A percentile compares a stretch with the other conserved stretches of the same genome.
phyloP scores from a whole-genome alignment of 805 yeast species.

The Clavispora asparagi region DNA sequence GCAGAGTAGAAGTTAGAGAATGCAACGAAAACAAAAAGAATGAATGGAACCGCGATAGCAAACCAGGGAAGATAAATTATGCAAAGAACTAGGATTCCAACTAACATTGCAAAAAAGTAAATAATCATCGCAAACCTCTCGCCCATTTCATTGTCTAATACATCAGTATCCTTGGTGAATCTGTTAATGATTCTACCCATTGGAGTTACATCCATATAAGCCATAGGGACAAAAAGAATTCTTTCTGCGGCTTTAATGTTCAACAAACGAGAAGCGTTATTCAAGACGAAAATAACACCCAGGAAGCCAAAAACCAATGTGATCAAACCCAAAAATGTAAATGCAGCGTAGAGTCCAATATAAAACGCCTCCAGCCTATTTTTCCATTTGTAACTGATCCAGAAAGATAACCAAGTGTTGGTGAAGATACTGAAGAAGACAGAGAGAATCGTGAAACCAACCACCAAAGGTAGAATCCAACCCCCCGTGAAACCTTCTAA shows the following conservation, averaged over 20 bases:
- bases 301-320: slow-evolving; percentile 6
- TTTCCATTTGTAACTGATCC: slow-evolving; percentile 14
- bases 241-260: slow-evolving; percentile 12
- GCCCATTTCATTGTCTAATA: slow-evolving; percentile 20
- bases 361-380: slow-evolving; percentile 6
- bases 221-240: slow-evolving; percentile 18
- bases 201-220: slow-evolving; percentile 22
- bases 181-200: slow-evolving; percentile 23
- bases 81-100: slow-evolving; percentile 3
- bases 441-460: not conserved
- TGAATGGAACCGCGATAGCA: slow-evolving; percentile 6
- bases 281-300: slow-evolving; percentile 10
- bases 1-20: slow-evolving; percentile 6
- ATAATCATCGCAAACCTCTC: slow-evolving; percentile 14
- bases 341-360: slow-evolving; percentile 17
- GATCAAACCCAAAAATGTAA: slow-evolving; percentile 12
- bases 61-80: slow-evolving; percentile 10
- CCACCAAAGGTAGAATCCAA: slow-evolving; percentile 2
- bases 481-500: slow-evolving; percentile 1
- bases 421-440: slow-evolving; percentile 15
- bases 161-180: slow-evolving; percentile 22
- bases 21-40: not conserved
- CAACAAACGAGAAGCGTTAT: slow-evolving; percentile 12
- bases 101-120: not conserved
- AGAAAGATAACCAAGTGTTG: slow-evolving; percentile 22